Evolutionary conservation across 2,329 filamentous ascomycete genomes (phyloP).

Genomic region (Exophiala xenobiotica): DNA sequence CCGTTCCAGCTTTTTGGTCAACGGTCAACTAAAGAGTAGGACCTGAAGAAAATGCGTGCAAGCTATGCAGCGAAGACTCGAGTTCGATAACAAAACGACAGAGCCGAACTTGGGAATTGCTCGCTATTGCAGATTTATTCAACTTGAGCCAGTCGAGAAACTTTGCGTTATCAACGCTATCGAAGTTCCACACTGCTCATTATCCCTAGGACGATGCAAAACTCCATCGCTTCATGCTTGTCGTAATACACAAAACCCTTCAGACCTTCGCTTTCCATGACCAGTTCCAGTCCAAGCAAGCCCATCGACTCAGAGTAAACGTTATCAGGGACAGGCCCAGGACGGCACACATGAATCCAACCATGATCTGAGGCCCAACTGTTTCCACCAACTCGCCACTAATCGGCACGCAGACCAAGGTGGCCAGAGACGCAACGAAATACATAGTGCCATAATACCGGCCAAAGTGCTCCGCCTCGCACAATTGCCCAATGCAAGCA

Average conservation of each 20-base stretch:
- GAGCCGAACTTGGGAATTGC: no score
- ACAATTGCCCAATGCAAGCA: constrained; percentile 50
- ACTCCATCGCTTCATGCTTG: neutral
- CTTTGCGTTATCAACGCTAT: no score
- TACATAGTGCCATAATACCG: constrained; percentile 51
- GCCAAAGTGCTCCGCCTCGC: constrained; percentile 49
- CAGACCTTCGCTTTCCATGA: constrained; percentile 40
- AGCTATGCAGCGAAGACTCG: no score
- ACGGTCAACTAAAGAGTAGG: no score
- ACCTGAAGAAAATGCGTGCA: no score
- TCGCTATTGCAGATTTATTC: no score
- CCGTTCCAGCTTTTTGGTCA: no score
- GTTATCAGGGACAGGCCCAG: constrained; percentile 38
- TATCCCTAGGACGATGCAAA: neutral
- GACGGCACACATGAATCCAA: constrained; percentile 49
- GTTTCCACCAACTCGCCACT: constrained; percentile 48
- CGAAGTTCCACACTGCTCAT: no score
- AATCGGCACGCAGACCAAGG: constrained; percentile 48
- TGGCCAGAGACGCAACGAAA: constrained; percentile 47
- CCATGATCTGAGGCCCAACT: constrained; percentile 46
- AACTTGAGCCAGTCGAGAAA: no score
- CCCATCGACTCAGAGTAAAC: constrained; percentile 38
- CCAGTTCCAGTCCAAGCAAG: constrained; percentile 40
- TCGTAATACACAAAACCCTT: neutral
- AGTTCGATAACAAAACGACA: no score